Evolutionary conservation across 257 asterid genomes (phyloP), one percentile per base, ranked within the genome.

Genomic region (Schizonepeta tenuifolia): DNA sequence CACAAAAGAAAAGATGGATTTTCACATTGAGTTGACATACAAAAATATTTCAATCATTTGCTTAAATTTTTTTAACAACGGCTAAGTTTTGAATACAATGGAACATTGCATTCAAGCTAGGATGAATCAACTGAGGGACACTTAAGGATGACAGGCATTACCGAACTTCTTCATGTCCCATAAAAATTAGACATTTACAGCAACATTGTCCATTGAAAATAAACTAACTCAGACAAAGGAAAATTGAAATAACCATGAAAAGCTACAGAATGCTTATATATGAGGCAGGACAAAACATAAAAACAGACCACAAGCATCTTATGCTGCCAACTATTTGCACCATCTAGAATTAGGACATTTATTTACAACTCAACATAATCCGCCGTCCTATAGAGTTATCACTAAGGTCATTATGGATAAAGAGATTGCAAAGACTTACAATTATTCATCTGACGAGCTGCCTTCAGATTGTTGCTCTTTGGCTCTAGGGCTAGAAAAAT

Each of bases 401-500:
- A 67, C 49, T 20, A 68, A 67, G 33, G 28, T 68, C 61, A 61
- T 75, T 50, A 24, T 1, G 67, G 79, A 47, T 38, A 62, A 60
- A 26, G 70, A 7, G 56, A 49, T 9, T 14, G 60, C 51, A 58
- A 61, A 78, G 65, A 76, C 33, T 79, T 81, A 86, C 95, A 87
- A 33, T 77, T 63, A 73, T 70, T 60, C 70, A 74, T 70, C 56
- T 80, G 85, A 72, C 75, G 22, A 75, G 83, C 64, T 62, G 83
- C 49, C 75, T 77, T 83, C 60, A 80, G 47, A 72, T 65, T 65
- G 62, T 87, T 84, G 9, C 90, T 88, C 82, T 71, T 73, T 20
- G 92, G 89, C 86, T 82, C 65, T 40, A 89, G 80, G 65, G 95
- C 96, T 17, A 82, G 36, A 49, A 81, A 59, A 82, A 86, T 12